Evolutionary conservation across 345 rosid genomes (phyloP), one percentile per base, ranked within the genome.

Genomic region (Leavenworthia alabamica): DNA sequence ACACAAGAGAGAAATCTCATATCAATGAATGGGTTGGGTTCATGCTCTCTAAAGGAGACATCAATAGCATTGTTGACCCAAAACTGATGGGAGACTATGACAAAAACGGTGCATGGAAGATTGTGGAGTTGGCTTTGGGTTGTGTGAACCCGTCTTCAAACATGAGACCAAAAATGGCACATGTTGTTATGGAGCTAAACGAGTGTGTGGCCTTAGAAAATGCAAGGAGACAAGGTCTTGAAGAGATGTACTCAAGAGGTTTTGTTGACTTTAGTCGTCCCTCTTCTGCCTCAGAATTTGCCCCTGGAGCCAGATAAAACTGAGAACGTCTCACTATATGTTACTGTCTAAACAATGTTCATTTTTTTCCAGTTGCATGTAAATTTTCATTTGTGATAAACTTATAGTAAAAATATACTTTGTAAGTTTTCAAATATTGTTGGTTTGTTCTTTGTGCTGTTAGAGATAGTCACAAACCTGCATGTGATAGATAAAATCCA

Each of bases 91-190:
- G 75, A 1, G 66, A 72, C 4, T 48, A 69, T 11, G 73, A 80
- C 33, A 64, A 41, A 12, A 69, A 80, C n/a, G 77, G 79, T 28
- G 79, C 57, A 0, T 82, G 85, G 88, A 82, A 75, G 66, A 47
- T 40, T 3, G 60, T 78, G 1, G 82, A 84, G 73, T 11, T 77
- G 9, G 83, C 86, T 19, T 7, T 78, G 62, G 42, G 67, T 7
- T 80, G 84, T 54, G 60, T 80, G 2, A 63, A 71, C 37, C 47
- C 58, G 2, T 47, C 66, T 27, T 48, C 73, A 0, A 67, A 39
- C 47, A 33, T 4, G 27, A 24, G 27, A 24, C 27, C 27, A 24
- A 24, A 5, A 24, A 24, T 24, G 27, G 5, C 27, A 24, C 27
- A 24, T 24, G 27, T 24, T 24, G 27, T 24, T 5, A 24, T 24